phyloP scores from a whole-genome alignment of 441 rosid species.

The Mallotus japonicus region DNA sequence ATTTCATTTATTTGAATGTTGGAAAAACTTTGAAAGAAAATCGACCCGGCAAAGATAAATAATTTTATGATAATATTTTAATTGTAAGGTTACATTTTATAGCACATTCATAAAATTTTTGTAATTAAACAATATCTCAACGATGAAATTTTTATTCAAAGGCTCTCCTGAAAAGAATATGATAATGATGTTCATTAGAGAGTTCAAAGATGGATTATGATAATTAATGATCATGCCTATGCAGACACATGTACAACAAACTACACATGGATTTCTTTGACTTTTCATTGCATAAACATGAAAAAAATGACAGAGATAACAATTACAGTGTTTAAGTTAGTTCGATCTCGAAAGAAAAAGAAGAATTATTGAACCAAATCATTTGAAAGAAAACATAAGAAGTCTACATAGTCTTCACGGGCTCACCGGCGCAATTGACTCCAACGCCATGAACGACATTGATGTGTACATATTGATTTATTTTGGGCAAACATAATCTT shows the following conservation, averaged over 20 bases:
- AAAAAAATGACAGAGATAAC: background rate
- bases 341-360: background rate
- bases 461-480: background rate
- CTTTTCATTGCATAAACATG: background rate
- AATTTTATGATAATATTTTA: too few species aligned
- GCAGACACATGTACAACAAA: too few species aligned
- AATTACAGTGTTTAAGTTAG: background rate
- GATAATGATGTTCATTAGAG: too few species aligned
- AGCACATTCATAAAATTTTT: background rate
- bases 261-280: background rate
- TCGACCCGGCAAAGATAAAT: too few species aligned
- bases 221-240: too few species aligned
- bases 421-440: constrained; percentile 35
- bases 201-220: too few species aligned
- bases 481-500: background rate
- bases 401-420: constrained; percentile 11
- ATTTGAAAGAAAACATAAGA: background rate
- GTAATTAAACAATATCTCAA: too few species aligned
- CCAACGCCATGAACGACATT: background rate
- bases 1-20: too few species aligned
- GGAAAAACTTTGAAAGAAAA: too few species aligned
- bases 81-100: background rate
- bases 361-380: background rate
- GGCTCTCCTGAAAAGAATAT: too few species aligned
- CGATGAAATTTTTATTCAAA: too few species aligned